Evolutionary conservation across 495 filamentous ascomycete genomes (phyloP).

Genomic region (Lindgomyces ingoldianus): DNA sequence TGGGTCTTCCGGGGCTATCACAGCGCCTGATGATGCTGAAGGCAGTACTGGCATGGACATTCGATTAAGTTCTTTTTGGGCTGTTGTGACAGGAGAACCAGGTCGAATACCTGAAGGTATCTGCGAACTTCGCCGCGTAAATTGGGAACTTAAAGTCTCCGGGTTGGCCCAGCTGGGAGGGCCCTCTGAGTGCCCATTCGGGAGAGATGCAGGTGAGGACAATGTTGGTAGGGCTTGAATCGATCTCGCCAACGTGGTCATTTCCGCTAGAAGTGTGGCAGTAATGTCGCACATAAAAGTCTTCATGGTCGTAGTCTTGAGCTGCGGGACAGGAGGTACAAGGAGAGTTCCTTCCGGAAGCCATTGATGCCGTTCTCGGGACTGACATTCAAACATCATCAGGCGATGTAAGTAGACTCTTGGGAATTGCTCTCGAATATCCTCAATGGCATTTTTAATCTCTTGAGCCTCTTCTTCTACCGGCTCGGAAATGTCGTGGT

Average conservation of each 20-base stretch:
- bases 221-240: conserved; percentile 77
- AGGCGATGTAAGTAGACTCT: conserved; percentile 76
- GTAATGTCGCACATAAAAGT: conserved; percentile 93
- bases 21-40: conserved; percentile 46
- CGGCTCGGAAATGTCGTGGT: not conserved
- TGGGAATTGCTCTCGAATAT: conserved; percentile 63
- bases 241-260: conserved; percentile 82
- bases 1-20: conserved; percentile 52
- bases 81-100: conserved; percentile 50
- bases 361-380: conserved; percentile 36
- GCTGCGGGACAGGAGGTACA: conserved; percentile 70
- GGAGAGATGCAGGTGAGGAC: conserved; percentile 66
- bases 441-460: conserved; percentile 64
- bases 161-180: conserved; percentile 24
- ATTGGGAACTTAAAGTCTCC: conserved; percentile 10
- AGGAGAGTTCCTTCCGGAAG: conserved; percentile 65
- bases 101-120: conserved; percentile 48
- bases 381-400: conserved; percentile 71
- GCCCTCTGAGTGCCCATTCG: conserved; percentile 16
- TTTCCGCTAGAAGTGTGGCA: conserved; percentile 76
- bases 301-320: conserved; percentile 86
- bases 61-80: conserved; percentile 56
- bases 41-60: conserved; percentile 78
- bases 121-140: conserved; percentile 58
- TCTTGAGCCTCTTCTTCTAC: conserved; percentile 53